A percentile compares a stretch with the other conserved stretches of the same genome.
phyloP scores from a whole-genome alignment of 2,329 filamentous ascomycete genomes.

The Epicoccum sorghinum region DNA sequence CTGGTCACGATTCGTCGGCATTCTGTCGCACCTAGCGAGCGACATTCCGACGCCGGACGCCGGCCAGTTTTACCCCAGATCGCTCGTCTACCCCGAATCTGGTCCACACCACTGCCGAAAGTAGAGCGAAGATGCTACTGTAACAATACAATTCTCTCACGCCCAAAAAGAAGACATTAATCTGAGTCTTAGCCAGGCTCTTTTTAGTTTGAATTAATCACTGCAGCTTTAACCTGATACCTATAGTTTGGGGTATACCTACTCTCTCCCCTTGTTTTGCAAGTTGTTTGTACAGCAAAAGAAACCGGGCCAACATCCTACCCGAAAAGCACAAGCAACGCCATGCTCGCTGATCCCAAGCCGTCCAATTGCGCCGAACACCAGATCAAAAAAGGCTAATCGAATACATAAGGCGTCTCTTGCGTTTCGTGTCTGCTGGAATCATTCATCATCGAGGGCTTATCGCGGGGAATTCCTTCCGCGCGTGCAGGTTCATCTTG shows the following conservation, averaged over 20 bases:
- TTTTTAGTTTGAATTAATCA: too few species aligned
- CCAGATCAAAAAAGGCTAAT: background rate
- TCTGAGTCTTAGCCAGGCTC: too few species aligned
- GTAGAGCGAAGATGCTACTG: background rate
- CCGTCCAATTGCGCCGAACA: background rate
- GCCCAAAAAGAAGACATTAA: too few species aligned
- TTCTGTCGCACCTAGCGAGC: conserved; percentile 16
- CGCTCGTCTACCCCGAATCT: conserved; percentile 16
- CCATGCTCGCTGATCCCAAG: background rate
- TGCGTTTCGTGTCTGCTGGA: background rate
- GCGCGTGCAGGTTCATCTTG: conserved; percentile 65
- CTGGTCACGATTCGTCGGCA: conserved; percentile 30
- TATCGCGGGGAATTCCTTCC: conserved; percentile 58
- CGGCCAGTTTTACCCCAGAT: conserved; percentile 27
- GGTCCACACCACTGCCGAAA: background rate
- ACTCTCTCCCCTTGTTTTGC: background rate
- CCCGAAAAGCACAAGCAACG: background rate
- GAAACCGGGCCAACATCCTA: too few species aligned
- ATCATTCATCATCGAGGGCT: conserved; percentile 39
- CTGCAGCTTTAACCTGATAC: too few species aligned
- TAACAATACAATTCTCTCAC: background rate
- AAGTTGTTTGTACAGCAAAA: too few species aligned
- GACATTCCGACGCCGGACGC: conserved; percentile 29
- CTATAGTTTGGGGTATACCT: background rate
- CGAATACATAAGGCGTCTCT: background rate